Conservation (phyloP, 495 filamentous ascomycete species). For the Talaromyces nanjingensis region DNA sequence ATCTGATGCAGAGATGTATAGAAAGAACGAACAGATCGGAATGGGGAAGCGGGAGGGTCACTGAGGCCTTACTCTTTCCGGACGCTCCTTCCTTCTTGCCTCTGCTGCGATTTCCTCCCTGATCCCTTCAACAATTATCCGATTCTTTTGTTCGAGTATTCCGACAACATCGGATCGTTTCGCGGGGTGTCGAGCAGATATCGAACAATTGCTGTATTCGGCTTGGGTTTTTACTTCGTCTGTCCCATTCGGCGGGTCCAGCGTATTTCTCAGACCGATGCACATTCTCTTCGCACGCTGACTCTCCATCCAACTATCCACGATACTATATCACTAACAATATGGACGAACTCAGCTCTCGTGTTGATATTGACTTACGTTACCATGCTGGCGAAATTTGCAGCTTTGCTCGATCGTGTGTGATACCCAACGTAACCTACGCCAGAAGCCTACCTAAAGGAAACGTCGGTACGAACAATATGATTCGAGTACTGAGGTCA, state of each 20-base stretch:
- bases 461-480: not conserved
- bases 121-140: not conserved
- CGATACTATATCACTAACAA: not conserved
- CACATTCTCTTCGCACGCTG: not conserved
- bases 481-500: not conserved
- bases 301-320: not conserved
- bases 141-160: not conserved
- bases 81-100: not conserved
- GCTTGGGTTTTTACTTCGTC: not conserved
- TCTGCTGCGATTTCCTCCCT: not conserved
- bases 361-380: not conserved
- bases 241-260: not conserved
- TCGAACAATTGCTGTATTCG: slow-evolving; percentile 1
- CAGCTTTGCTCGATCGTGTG: not conserved
- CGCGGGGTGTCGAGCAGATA: not conserved
- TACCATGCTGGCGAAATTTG: not conserved
- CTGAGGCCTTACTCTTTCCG: not conserved
- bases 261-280: slow-evolving; percentile 17
- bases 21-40: not conserved
- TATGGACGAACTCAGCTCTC: not conserved
- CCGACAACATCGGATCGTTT: not conserved
- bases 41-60: not conserved
- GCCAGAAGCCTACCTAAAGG: not conserved
- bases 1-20: not conserved
- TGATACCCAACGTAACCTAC: not conserved